Base-by-base conservation (phyloP, 2,329 filamentous ascomycete genomes). In the Neocucurbitaria cava region DNA sequence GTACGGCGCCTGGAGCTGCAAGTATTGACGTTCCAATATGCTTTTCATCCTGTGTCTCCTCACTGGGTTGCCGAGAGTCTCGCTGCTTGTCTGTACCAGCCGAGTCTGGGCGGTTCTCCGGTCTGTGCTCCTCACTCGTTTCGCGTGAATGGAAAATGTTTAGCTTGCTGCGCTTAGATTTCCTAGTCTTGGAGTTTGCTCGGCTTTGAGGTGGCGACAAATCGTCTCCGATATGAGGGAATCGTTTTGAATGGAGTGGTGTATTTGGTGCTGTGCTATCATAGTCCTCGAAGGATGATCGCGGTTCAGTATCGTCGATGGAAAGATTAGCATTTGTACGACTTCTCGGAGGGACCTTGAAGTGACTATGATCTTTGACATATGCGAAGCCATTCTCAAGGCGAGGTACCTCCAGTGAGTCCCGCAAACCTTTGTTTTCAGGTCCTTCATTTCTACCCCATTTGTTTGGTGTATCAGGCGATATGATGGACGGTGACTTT, bases 401-500 rank as follows among this genome's bases (percentile, higher is more conserved):
- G 5, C 50, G 58, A 5, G 64, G 61, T 9, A 65, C 61, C 10
- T 72, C 71, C 7, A 69, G 46, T 24, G 70, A 74, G 30, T 57
- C 61, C 59, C 70, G 62, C 5, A 56, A 48, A 23, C 50, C 35
- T 20, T 49, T 59, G 13, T 49, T 51, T 18, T 63, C 62, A 5
- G 54, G 43, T n/a, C 59, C 33, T 64, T 74, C 61, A 3, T 63
- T 57, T 10, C 60, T 60, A 18, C 75, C 76, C 72, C 75, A 77
- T 44, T 76, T 76, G 51, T 77, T 67, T 7, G 74, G 72, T 1
- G 75, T 77, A 55, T 81, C 79, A 33, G 78, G 77, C 2, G 79
- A 79, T 3, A 74, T 62, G 2, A 75, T 48, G 8, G 75, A 68
- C 5, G 78, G 75, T 3, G 78, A 73, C 4, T 69, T 69, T 8